Base-by-base conservation (phyloP, 768 basidiomycete species). In the Suillus subaureus region DNA sequence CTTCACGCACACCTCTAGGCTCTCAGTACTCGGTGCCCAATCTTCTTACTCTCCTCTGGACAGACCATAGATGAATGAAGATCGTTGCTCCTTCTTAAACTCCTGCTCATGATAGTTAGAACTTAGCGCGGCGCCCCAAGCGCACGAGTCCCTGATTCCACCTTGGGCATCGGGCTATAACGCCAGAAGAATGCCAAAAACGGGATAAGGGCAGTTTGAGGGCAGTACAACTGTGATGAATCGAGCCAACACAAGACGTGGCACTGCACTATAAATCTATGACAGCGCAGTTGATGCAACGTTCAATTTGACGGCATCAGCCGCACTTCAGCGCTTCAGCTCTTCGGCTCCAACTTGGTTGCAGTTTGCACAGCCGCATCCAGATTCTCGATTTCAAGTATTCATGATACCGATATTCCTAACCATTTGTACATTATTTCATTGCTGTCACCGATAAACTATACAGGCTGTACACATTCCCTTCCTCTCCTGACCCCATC, bases 401-500 rank as follows among this genome's bases (percentile, higher is more conserved):
- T 33, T 31, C 31, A 35, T 33, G 35, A 35, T 35, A 9, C 35
- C 35, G 1, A 35, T 35, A 2, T 35, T 35, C 9, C 35, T 35
- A 35, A 35, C 35, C 35, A 35, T 35, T 35, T n/a, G n/a, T 43
- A 9, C 6, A 51, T 51, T 23, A 11, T 35, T 35, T 35, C 26
- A 6, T 51, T 51, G 35, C 35, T 35, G 35, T 35, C 9, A 35
- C 35, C 9, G 1, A 35, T 1, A 35, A 35, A 35, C 35, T 35
- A 35, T 35, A 35, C 7, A 35, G 2, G 3, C n/a, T n/a, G 33
- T 33, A 33, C 33, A 33, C 35, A 9, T n/a, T n/a, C n/a, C n/a
- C n/a, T n/a, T n/a, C n/a, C n/a, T n/a, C 9, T 35, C 35, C 9
- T 35, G 35, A 35, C 9, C 9, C 35, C 35, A n/a, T 16, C 76